Percentiles rank a stretch among this genome's conserved stretches.
These are phyloP conservation scores for Kalmanozyma brasiliensis DNA, from an alignment of 1,284 basidiomycete species.

Conservation along the genomic window DNA sequence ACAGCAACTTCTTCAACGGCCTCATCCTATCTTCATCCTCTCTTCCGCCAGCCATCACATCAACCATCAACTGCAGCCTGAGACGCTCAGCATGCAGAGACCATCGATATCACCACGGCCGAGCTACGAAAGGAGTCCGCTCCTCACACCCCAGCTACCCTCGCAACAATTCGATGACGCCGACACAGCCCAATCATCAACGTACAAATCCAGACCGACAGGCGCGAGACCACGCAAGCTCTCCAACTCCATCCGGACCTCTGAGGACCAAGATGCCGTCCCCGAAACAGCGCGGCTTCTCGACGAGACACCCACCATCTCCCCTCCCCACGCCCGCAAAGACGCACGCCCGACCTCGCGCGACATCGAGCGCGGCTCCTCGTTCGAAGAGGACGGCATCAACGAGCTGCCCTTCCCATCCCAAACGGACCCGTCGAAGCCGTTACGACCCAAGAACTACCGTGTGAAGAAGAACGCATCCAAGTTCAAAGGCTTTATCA, in stretches of 20 bases:
- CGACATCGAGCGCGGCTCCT: constrained; percentile 25
- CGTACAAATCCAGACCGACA: constrained; percentile 8
- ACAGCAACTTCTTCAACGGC: background rate
- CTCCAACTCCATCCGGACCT: constrained; percentile 16
- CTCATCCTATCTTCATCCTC: background rate
- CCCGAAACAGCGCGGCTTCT: constrained; percentile 27
- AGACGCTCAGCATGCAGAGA: too few relatives aligned
- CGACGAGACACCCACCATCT: constrained; percentile 1
- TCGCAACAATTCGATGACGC: constrained; percentile 10
- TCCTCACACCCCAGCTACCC: constrained; percentile 23
- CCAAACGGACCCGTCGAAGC: constrained; percentile 42
- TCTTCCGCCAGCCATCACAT: too few relatives aligned
- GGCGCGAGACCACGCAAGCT: constrained; percentile 22
- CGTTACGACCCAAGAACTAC: constrained; percentile 43
- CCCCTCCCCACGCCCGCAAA: constrained; percentile 1
- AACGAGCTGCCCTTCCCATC: constrained; percentile 44
- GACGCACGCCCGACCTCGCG: constrained; percentile 7
- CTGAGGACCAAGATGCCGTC: constrained; percentile 7
- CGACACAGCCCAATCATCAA: constrained; percentile 17
- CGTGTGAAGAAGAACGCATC: constrained; percentile 17
- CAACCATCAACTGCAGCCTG: too few relatives aligned
- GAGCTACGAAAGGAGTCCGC: constrained; percentile 39
- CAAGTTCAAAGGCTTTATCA: constrained; percentile 30
- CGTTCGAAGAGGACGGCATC: constrained; percentile 6
- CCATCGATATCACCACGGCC: constrained; percentile 28